Conservation (phyloP, 441 rosid genomes). For the Rhodomyrtus psidioides region DNA sequence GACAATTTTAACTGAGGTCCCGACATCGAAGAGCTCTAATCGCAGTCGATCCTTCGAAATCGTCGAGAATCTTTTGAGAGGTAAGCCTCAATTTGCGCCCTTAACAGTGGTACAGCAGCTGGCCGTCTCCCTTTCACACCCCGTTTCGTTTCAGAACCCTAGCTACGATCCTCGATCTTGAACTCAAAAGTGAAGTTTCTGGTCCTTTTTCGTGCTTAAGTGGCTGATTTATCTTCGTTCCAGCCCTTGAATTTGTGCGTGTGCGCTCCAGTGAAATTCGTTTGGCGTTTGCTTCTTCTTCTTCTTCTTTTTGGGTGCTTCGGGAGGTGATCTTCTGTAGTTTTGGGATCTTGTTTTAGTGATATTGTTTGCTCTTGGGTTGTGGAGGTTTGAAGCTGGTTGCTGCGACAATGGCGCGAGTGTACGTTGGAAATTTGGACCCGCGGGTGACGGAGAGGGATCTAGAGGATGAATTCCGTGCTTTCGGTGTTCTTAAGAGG, state of each 20-base stretch:
- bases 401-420: conserved; percentile 40
- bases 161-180: neutral
- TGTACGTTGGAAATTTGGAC: conserved; percentile 76
- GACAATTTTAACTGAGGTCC: neutral
- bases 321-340: neutral
- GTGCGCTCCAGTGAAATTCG: neutral
- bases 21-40: neutral
- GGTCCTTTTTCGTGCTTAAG: neutral
- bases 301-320: neutral
- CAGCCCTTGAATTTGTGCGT: neutral
- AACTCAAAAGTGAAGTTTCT: neutral
- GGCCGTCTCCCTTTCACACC: neutral
- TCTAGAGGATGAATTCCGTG: conserved; percentile 73
- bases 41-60: neutral
- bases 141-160: neutral
- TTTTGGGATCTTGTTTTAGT: neutral
- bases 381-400: neutral
- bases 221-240: neutral
- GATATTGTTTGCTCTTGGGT: neutral
- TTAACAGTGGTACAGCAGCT: neutral
- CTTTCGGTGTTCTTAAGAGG: conserved; percentile 72
- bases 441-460: conserved; percentile 66
- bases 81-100: neutral
- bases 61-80: neutral
- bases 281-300: neutral